Evolutionary conservation across 331 rosid genomes (phyloP).

Genomic region (Quercus lobata): DNA sequence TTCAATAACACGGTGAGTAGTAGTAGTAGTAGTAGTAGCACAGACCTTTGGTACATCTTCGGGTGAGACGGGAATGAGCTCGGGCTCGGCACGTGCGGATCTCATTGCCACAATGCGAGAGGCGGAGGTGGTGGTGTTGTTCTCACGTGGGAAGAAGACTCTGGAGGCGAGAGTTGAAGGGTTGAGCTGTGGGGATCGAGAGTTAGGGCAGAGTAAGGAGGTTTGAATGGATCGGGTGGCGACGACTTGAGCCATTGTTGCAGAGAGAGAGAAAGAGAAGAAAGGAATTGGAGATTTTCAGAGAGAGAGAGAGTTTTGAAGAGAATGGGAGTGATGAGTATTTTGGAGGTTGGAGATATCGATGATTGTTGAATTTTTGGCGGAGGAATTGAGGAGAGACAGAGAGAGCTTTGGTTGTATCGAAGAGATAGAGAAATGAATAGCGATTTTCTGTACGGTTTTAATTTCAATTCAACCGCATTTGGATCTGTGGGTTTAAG

Average conservation of each 20-base stretch:
- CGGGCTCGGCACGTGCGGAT: conserved; percentile 51
- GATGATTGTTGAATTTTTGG: conserved; percentile 38
- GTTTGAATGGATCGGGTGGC: conserved; percentile 66
- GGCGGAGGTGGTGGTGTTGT: neutral
- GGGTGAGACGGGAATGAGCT: conserved; percentile 71
- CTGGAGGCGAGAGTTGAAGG: conserved; percentile 43
- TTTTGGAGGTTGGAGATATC: conserved; percentile 34
- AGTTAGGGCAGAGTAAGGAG: conserved; percentile 35
- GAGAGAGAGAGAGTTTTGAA: conserved; percentile 7
- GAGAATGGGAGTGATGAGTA: neutral
- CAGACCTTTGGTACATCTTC: conserved; percentile 63
- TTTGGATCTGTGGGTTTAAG: neutral
- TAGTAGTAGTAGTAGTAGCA: neutral
- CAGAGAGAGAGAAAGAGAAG: neutral
- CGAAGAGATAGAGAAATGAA: conserved; percentile 12
- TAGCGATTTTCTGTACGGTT: neutral
- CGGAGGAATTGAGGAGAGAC: conserved; percentile 40
- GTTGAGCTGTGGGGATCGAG: conserved; percentile 52
- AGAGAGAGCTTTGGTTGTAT: conserved; percentile 48
- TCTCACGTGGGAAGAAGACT: conserved; percentile 13
- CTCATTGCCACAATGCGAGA: conserved; percentile 42
- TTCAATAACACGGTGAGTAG: neutral
- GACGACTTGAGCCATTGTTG: conserved; percentile 74
- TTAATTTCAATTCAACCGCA: too few relatives aligned
- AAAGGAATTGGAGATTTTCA: neutral